Base-by-base conservation (phyloP, 345 rosid genomes). In the Schrenkiella parvula region DNA sequence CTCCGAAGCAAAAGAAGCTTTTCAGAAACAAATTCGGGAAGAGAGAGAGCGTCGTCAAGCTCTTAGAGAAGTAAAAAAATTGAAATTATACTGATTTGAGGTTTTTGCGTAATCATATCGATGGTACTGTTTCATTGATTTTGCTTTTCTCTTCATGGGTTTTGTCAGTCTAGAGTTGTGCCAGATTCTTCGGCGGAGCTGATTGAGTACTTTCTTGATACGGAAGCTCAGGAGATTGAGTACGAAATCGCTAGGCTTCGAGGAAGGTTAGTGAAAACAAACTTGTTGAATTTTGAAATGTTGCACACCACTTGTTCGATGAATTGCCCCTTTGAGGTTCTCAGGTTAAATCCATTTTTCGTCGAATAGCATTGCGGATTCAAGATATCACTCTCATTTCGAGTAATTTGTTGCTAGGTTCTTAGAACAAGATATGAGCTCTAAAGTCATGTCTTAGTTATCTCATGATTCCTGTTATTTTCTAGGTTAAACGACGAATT, bases 201-300 rank as follows among this genome's bases (percentile, higher is more conserved):
- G 68, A 82, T 93, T 10, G 98, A 93, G 75, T 93, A 85, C 68
- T 88, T 91, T 75, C 95, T 93, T 12, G 90, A 93, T 74, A 93
- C 98, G 2, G 97, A 91, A 81, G 98, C 97, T 72, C 96, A 85
- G 51, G 98, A 93, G 59, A 78, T 89, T 50, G 97, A 93, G 81
- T 91, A 66, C 38, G 97, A 93, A 71, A 84, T 91, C 10, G 91
- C 95, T 12, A 79, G 92, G 72, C 67, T 91, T 58, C 76, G 91
- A 79, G 91, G 82, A n/a, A 57, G 86, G 98, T 91, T 69, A 50
- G 87, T 79, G 43, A 4, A 1, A 62, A 25, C 12, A 1, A 0
- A 39, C 1, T 60, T 3, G 32, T n/a, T 12, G 18, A 23, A 7
- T 19, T 28, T 12, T 53, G 41, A 13, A n/a, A 21, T 53, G 46